Evolutionary conservation across 2,329 filamentous ascomycete genomes (phyloP), one percentile per base, ranked within the genome.

Genomic region (Penicillium sp.): DNA sequence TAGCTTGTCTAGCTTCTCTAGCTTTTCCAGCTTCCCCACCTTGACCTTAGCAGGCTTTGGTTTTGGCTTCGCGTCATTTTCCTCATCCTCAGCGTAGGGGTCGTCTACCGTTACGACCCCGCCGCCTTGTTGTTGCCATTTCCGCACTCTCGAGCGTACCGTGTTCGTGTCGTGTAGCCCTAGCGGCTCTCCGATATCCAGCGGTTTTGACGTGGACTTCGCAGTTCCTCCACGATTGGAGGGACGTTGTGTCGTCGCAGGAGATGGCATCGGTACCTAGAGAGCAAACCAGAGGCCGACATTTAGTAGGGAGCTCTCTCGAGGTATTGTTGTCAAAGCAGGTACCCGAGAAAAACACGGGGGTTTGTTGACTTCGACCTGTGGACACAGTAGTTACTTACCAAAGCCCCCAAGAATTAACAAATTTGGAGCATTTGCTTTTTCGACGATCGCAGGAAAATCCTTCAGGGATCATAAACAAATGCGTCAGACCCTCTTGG

Each of bases 111-210:
- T 74, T 4, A 87, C 82, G 27, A 86, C 87, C 6, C 82, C 82
- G 34, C 87, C 88, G 66, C 88, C 90, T 62, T 86, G 80, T 67
- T 87, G 87, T 72, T 96, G 91, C 91, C 91, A 96, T 73, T 87
- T 83, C 63, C 86, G 87, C 50, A 96, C 89, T 65, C 91, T 86
- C 62, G 90, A 88, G 59, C 84, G 84, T 46, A 95, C 88, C n/a
- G 88, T 66, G 77, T 83, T 73, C 77, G 86, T 63, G 84, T 79
- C 72, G 77, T 85, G 69, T 74, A 80, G 50, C 81, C 83, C 82
- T 61, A 85, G 77, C 50, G 81, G 81, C 21, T 67, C 66, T 15
- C 72, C 74, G 45, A 75, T 77, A 63, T 80, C 79, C 64, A 74
- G 77, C 66, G 73, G 78, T 78, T 75, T 87, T 81, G 57, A 81